Conservation (phyloP, 2,329 filamentous ascomycete genomes). For the Sordariomycetes sp. region DNA sequence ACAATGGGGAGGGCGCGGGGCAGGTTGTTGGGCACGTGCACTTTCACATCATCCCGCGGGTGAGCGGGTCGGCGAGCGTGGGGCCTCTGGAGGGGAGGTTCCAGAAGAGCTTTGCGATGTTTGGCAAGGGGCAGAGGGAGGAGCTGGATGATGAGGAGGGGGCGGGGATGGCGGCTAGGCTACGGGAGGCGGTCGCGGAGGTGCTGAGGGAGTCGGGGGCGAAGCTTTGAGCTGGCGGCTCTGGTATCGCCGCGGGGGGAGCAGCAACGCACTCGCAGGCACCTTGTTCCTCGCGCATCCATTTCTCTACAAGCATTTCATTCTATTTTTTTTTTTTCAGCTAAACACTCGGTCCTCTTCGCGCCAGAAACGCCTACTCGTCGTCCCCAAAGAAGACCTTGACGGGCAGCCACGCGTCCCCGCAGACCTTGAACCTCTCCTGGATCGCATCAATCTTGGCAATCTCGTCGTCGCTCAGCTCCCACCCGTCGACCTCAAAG, state of each 20-base stretch:
- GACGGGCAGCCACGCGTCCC: constrained; percentile 58
- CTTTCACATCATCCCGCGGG: constrained; percentile 82
- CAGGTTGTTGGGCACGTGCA: constrained; percentile 92
- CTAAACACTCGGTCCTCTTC: neutral
- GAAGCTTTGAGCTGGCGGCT: constrained; percentile 2
- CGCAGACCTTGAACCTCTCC: constrained; percentile 74
- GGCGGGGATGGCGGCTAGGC: constrained; percentile 37
- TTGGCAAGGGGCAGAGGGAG: constrained; percentile 58
- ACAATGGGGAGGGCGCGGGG: constrained; percentile 79
- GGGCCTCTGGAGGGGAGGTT: constrained; percentile 52
- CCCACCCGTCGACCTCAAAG: constrained; percentile 62
- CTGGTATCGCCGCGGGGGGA: no score
- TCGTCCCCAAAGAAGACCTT: constrained; percentile 78
- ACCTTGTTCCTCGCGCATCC: neutral
- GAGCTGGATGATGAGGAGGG: constrained; percentile 70
- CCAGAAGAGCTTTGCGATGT: constrained; percentile 68
- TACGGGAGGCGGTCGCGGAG: constrained; percentile 34
- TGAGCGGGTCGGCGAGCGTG: constrained; percentile 75
- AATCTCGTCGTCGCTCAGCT: constrained; percentile 60
- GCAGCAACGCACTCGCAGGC: no score
- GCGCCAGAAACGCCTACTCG: constrained; percentile 34
- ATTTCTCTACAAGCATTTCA: neutral
- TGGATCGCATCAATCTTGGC: constrained; percentile 51
- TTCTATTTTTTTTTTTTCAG: constrained; percentile 1
- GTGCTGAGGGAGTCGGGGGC: constrained; percentile 28